Evolutionary conservation across 768 basidiomycete species (phyloP), one percentile per base, ranked within the genome.

Genomic region (Pisolithus albus): DNA sequence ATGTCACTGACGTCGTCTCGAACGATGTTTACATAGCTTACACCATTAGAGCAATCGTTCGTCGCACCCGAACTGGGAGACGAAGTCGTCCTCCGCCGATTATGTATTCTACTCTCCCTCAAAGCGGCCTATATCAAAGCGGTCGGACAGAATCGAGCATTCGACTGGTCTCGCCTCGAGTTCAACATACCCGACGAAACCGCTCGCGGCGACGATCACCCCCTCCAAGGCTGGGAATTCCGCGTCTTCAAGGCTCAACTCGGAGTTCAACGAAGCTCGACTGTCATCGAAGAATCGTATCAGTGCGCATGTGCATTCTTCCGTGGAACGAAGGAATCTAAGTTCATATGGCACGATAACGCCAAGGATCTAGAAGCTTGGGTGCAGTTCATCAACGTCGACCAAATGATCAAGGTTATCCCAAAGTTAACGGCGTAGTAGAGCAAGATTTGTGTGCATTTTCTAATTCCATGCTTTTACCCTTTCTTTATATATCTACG

Each of bases 41-140:
- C 77, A 0, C 64, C 66, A 0, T 57, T 71, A 21, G 87, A 90
- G 54, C 62, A 81, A 45, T 65, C 72, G 36, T 80, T 79, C 57
- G 70, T 87, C 47, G 61, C 69, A 0, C 71, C 74, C 49, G 76
- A 76, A 23, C 71, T 75, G 28, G 73, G 74, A 1, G 84, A 87
- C 56, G 82, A 86, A 26, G 72, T 82, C 50, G 75, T 82, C 19
- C 77, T 92, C 32, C 83, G 87, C 10, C 79, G 90, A 1, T 72
- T 92, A 3, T 86, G 80, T 65, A 85, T 89, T 62, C 73, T 90
- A 45, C 80, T 92, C 34, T 79, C 88, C 2, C 75, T 92, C 61
- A 92, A 92, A 59, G 74, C 84, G 19, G 82, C 90, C 3, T 91
- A 92, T 66, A 83, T 89, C 69, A 83, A 84, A 58, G 90, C 90